Conservation (phyloP, 805 yeast genomes). For the Yarrowia porcina region DNA sequence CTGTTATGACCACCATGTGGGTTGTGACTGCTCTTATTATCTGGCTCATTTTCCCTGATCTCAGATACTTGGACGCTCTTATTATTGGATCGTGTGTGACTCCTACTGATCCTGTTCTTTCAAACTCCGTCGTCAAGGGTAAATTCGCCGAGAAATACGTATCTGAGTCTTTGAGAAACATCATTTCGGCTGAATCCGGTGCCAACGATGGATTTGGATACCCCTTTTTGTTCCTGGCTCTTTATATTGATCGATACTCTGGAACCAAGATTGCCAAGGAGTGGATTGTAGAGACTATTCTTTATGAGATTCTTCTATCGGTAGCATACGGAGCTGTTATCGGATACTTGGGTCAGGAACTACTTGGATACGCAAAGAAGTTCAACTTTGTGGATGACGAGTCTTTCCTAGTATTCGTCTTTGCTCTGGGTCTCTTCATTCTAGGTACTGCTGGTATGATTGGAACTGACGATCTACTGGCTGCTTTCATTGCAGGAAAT, state of each 20-base stretch:
- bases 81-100: slow-evolving; percentile 68
- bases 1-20: slow-evolving; percentile 74
- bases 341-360: slow-evolving; percentile 51
- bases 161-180: slow-evolving; percentile 57
- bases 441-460: slow-evolving; percentile 61
- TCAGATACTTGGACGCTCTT: slow-evolving; percentile 53
- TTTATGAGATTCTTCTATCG: slow-evolving; percentile 63
- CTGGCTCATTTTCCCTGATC: slow-evolving; percentile 58
- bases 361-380: slow-evolving; percentile 53
- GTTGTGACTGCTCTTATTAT: slow-evolving; percentile 59
- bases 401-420: slow-evolving; percentile 54
- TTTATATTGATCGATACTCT: slow-evolving; percentile 50
- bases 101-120: slow-evolving; percentile 74
- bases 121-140: slow-evolving; percentile 71
- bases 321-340: slow-evolving; percentile 47
- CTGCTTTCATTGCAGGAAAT: slow-evolving; percentile 71
- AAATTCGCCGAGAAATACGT: slow-evolving; percentile 62
- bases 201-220: slow-evolving; percentile 63
- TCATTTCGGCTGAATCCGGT: slow-evolving; percentile 68
- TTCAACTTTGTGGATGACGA: slow-evolving; percentile 58
- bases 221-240: slow-evolving; percentile 63
- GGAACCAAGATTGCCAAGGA: slow-evolving; percentile 56
- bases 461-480: slow-evolving; percentile 69
- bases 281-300: slow-evolving; percentile 58
- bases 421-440: slow-evolving; percentile 53